phyloP scores from a whole-genome alignment of 345 rosid species.

The Eucalyptus viminalis region DNA sequence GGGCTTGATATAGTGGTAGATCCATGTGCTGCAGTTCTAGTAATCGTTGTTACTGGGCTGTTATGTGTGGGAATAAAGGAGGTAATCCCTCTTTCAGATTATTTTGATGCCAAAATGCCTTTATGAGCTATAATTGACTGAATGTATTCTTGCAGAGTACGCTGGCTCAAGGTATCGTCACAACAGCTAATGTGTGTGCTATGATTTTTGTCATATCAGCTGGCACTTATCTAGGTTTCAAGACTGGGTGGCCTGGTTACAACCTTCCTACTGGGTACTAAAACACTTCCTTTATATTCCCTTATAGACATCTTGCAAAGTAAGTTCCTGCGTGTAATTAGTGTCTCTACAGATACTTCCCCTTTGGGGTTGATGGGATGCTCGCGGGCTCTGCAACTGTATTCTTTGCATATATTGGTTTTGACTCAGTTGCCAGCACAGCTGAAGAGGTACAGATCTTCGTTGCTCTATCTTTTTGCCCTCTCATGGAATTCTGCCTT shows the following conservation, averaged over 20 bases:
- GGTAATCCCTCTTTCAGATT: conserved; percentile 20
- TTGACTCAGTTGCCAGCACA: conserved; percentile 96
- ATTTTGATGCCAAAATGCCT: background rate
- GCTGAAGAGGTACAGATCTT: conserved; percentile 81
- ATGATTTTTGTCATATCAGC: conserved; percentile 78
- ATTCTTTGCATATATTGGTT: conserved; percentile 91
- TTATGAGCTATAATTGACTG: background rate
- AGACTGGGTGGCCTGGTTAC: conserved; percentile 90
- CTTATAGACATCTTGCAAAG: background rate
- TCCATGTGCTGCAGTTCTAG: conserved; percentile 84
- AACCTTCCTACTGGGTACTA: conserved; percentile 84
- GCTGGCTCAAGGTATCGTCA: conserved; percentile 71
- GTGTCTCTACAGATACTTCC: conserved; percentile 45
- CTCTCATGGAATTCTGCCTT: background rate
- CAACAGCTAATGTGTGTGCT: conserved; percentile 67
- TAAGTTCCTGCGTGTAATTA: background rate
- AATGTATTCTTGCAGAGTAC: conserved; percentile 54
- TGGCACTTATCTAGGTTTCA: conserved; percentile 82
- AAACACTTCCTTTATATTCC: background rate
- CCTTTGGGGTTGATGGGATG: conserved; percentile 94
- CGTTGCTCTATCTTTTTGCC: background rate
- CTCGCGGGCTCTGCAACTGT: conserved; percentile 98
- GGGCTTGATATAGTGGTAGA: conserved; percentile 78
- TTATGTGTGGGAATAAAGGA: conserved; percentile 95
- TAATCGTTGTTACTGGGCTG: conserved; percentile 73